Percentiles rank a stretch among this genome's conserved stretches.
phyloP scores from a whole-genome alignment of 768 basidiomycete genomes.

The Paxillus ammoniavirescens region DNA sequence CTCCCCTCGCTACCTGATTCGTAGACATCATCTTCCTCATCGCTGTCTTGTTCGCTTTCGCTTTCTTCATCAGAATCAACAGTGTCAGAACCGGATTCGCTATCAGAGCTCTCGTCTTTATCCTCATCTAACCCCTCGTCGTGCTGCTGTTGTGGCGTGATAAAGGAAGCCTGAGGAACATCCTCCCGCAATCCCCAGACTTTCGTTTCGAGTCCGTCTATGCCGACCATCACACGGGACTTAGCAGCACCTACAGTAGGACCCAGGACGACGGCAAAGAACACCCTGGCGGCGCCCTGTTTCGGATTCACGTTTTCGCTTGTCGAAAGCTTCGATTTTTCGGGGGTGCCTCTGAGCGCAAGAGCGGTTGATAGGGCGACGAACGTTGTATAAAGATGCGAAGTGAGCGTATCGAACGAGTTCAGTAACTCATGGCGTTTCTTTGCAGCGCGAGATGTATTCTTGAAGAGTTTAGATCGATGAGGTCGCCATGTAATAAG shows the following conservation, averaged over 20 bases:
- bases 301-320: not conserved
- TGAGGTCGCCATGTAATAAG: not conserved
- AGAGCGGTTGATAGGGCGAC: slow-evolving; percentile 68
- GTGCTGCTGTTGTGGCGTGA: slow-evolving; percentile 29
- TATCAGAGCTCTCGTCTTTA: not conserved
- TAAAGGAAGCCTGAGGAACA: not conserved
- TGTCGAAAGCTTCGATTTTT: not conserved
- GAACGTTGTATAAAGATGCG: slow-evolving; percentile 75
- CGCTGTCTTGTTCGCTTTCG: slow-evolving; percentile 7
- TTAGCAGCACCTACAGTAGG: slow-evolving; percentile 62
- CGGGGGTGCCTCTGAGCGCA: slow-evolving; percentile 32
- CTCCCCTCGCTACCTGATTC: slow-evolving; percentile 1
- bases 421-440: slow-evolving; percentile 59
- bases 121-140: not conserved
- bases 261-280: slow-evolving; percentile 65
- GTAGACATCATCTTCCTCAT: slow-evolving; percentile 7
- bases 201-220: slow-evolving; percentile 61
- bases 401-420: slow-evolving; percentile 68
- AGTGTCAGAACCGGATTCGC: not conserved
- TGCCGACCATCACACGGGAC: slow-evolving; percentile 56
- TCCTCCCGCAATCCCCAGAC: slow-evolving; percentile 26
- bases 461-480: slow-evolving; percentile 23
- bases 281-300: slow-evolving; percentile 34
- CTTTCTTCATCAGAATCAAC: slow-evolving; percentile 9
- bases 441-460: slow-evolving; percentile 50